Evolutionary conservation across 228 moss, liverwort and hornwort genomes (phyloP), one percentile per base, ranked within the genome.

Genomic region (Sphagnum fallax): DNA sequence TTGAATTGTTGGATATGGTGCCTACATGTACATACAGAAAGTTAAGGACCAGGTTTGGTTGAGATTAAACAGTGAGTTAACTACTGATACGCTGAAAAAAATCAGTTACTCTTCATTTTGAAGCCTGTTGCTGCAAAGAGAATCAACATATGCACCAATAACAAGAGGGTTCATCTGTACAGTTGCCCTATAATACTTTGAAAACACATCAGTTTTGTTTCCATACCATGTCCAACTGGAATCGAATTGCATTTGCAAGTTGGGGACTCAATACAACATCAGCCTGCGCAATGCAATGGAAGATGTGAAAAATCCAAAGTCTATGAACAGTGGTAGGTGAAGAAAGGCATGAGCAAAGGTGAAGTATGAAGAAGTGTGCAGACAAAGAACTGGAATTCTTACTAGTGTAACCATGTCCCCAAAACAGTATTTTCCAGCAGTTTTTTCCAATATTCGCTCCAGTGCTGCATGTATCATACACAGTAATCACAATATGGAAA

Each of bases 351-450:
- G 49, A 72, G 71, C 67, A 52, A 75, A 61, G 63, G 4, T 55
- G 9, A 55, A 55, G 55, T 8, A 55, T 55, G 55, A 8, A 55
- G 8, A 55, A 55, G 12, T 12, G 55, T 8, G 55, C 9, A 55
- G 55, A 12, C 1, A 64, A 16, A 16, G 63, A 64, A 60, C 1
- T 11, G 15, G 15, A 60, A 32, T 78, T 60, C 88, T 76, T 77
- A 94, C 94, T 47, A 95, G 66, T 16, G 95, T 95, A 60, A 95
- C 64, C 63, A 87, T 84, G 64, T 95, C 92, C 70, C 92, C 92
- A 9, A 95, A 90, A 61, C 81, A 48, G 64, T 88, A 95, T 49
- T 81, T 86, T 59, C 90, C 90, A 65, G 95, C 79, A 53, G 80
- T 76, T 58, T 63, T 72, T 77, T 70, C 61, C 68, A 87, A 63